Evolutionary conservation across 2,329 filamentous ascomycete species (phyloP), one percentile per base, ranked within the genome.

Genomic region (Aspergillus sp.): DNA sequence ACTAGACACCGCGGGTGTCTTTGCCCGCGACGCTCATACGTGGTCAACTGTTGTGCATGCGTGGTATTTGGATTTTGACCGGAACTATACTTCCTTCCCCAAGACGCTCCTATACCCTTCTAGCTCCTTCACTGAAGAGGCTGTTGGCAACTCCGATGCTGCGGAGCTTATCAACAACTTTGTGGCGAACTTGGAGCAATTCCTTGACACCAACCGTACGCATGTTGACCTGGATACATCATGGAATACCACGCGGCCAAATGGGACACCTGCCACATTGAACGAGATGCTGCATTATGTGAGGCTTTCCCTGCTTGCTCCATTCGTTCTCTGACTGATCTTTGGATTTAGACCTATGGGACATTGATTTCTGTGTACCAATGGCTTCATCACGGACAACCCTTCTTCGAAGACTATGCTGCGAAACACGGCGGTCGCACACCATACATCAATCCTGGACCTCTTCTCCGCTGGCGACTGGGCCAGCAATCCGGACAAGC

Each of bases 371-470:
- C 61, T 4, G 56, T 62, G 2, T 52, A 58, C 14, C 60, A 64
- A 47, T 29, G 25, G 25, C 25, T 64, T 55, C 41, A 51, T 53
- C 49, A 13, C 45, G 63, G 7, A 50, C 53, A 3, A 23, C 58
- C 65, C n/a, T 66, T 70, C 45, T 66, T 62, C 25, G 50, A 44
- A 16, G 62, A 68, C 53, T 67, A 68, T 41, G 57, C 54, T 11
- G 53, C 49, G 7, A 34, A 48, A 2, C 51, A 67, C 36, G 49
- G 56, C 3, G 67, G 64, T 20, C 58, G 62, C 13, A 51, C 48
- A 11, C 66, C 65, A 11, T 67, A 64, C 45, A 60, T 69, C 10
- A 67, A 68, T 41, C 65, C 66, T n/a, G 63, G 59, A 6, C 64
- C 64, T 14, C 55, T 65, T 2, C 50, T 55, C 1, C 61, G 63